These are phyloP conservation scores for Neurospora sp. DNA, from an alignment of 2,329 filamentous ascomycete species.

Conservation along the genomic window DNA sequence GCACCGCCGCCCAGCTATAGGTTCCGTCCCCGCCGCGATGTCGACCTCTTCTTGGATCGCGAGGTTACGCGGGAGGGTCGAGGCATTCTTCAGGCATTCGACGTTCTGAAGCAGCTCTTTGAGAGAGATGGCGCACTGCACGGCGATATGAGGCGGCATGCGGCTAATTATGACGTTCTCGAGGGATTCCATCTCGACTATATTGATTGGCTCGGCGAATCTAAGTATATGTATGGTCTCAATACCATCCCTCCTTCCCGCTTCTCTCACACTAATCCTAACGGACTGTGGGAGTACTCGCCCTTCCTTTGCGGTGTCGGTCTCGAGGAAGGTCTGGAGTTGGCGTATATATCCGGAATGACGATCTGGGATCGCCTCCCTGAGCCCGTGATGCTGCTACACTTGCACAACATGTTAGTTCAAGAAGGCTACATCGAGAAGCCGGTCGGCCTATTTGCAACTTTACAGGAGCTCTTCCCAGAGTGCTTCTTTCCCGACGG, in stretches of 20 bases:
- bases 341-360: conserved; percentile 27
- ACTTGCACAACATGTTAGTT: conserved; percentile 39
- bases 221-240: conserved; percentile 26
- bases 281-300: conserved; percentile 40
- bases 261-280: conserved; percentile 30
- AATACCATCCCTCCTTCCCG: conserved; percentile 29
- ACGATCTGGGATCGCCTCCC: conserved; percentile 29
- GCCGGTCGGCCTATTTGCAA: conserved; percentile 24
- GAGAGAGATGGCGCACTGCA: conserved; percentile 19
- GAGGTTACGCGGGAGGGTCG: conserved; percentile 18
- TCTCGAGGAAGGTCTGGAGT: conserved; percentile 33
- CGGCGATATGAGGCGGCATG: neutral
- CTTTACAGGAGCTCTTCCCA: conserved; percentile 19
- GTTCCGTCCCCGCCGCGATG: conserved; percentile 30
- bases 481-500: conserved; percentile 22
- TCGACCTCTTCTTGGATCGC: conserved; percentile 34
- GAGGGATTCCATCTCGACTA: conserved; percentile 22
- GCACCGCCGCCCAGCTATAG: conserved; percentile 20
- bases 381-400: conserved; percentile 30
- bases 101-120: conserved; percentile 22
- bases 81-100: conserved; percentile 23
- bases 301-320: conserved; percentile 39
- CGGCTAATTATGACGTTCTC: conserved; percentile 15
- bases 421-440: conserved; percentile 28
- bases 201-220: conserved; percentile 27